phyloP scores from a whole-genome alignment of 2,329 filamentous ascomycete species.

The Aulographum hederae region DNA sequence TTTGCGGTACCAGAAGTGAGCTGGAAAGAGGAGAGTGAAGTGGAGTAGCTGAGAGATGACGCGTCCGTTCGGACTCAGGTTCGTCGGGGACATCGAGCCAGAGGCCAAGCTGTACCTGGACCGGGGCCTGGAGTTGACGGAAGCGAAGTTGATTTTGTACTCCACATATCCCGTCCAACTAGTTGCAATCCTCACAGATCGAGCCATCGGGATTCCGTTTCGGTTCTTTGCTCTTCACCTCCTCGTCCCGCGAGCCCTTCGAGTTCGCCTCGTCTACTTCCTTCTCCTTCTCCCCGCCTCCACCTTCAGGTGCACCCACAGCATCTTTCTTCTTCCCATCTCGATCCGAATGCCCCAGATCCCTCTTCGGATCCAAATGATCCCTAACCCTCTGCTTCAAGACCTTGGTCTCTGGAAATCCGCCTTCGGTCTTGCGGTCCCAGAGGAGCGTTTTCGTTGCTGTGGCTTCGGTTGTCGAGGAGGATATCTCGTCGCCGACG shows the following conservation, averaged over 20 bases:
- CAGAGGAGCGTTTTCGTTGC: conserved; percentile 46
- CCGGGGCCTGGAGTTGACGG: no score
- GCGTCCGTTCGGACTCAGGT: no score
- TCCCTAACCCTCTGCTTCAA: conserved; percentile 73
- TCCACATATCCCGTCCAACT: no score
- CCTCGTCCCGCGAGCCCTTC: no score
- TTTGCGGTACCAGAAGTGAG: no score
- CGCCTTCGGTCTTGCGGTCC: conserved; percentile 73
- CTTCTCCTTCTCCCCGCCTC: background rate
- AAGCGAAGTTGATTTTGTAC: no score
- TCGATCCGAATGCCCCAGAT: conserved; percentile 54
- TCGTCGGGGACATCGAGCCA: no score
- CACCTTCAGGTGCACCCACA: no score
- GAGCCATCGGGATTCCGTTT: conserved; percentile 17
- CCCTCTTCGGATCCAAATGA: conserved; percentile 56
- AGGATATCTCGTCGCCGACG: no score
- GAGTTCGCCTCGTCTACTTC: background rate
- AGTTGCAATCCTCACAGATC: conserved; percentile 19
- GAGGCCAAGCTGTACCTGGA: no score
- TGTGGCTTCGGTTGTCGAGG: conserved; percentile 8
- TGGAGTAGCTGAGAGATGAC: no score
- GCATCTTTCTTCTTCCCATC: background rate
- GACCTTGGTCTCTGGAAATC: conserved; percentile 83
- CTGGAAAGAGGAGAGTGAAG: no score
- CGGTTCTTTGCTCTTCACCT: conserved; percentile 4